These are phyloP conservation scores for Parmales sp. DNA, from an alignment of 108 stramenopile species.

Conservation along the genomic window DNA sequence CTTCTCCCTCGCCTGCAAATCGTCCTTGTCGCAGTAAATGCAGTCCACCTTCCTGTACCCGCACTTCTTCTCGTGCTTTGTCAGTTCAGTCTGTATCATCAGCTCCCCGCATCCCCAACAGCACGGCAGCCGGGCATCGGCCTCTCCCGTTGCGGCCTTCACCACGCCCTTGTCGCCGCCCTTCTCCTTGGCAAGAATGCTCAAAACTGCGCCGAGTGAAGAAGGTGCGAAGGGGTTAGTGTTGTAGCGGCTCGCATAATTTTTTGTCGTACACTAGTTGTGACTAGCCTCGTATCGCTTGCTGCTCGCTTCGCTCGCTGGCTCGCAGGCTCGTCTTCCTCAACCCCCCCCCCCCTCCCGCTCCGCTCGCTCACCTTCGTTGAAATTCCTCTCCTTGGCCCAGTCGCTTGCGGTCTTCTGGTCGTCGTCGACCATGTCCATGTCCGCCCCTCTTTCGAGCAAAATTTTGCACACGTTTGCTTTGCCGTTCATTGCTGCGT, in stretches of 20 bases:
- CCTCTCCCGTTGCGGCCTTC: background rate
- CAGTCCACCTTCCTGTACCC: background rate
- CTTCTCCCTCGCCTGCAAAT: constrained; percentile 2
- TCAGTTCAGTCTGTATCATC: background rate
- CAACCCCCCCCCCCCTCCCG: too few relatives aligned
- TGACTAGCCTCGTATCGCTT: too few relatives aligned
- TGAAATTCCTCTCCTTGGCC: constrained; percentile 1
- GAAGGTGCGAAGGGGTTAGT: too few relatives aligned
- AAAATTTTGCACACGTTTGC: constrained; percentile 21
- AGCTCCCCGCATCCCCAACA: constrained; percentile 3
- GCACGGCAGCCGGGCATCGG: background rate
- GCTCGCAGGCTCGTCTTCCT: too few relatives aligned
- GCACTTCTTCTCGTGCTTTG: background rate
- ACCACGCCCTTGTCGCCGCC: background rate
- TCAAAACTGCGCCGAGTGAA: too few relatives aligned
- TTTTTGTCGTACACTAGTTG: too few relatives aligned
- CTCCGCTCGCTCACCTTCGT: too few relatives aligned
- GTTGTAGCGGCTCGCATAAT: too few relatives aligned
- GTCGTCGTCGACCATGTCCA: background rate
- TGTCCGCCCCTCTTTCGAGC: constrained; percentile 13
- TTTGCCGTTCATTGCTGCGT: constrained; percentile 23
- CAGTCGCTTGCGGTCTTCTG: constrained; percentile 10
- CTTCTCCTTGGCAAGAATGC: background rate
- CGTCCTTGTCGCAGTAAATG: background rate
- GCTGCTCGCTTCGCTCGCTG: too few relatives aligned